phyloP scores from a whole-genome alignment of 2,329 filamentous ascomycete genomes.

The Fusarium metavorans region DNA sequence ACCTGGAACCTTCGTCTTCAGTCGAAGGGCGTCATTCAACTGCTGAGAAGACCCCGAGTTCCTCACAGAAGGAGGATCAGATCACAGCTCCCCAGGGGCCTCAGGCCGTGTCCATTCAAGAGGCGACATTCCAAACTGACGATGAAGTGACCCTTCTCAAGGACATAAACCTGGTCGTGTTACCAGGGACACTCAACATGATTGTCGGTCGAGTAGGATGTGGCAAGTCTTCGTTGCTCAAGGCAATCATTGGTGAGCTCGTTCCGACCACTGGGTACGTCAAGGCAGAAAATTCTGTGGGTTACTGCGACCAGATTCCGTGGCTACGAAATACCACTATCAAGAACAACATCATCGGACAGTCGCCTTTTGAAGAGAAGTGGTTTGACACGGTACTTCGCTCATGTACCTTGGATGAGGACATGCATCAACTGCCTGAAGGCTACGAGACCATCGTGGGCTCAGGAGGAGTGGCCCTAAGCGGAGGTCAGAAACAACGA shows the following conservation, averaged over 20 bases:
- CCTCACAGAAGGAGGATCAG: not conserved
- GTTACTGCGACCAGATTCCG: slow-evolving; percentile 58
- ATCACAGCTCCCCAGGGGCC: not conserved
- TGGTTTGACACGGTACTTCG: slow-evolving; percentile 48
- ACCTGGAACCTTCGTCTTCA: not conserved
- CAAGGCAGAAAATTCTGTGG: slow-evolving; percentile 44
- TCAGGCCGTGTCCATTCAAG: not conserved
- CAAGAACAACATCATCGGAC: slow-evolving; percentile 54
- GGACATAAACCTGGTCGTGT: slow-evolving; percentile 40
- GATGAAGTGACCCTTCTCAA: slow-evolving; percentile 38
- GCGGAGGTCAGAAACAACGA: slow-evolving; percentile 59
- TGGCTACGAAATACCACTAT: slow-evolving; percentile 58
- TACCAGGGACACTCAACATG: slow-evolving; percentile 46
- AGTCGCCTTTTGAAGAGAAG: slow-evolving; percentile 40
- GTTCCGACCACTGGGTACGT: slow-evolving; percentile 42
- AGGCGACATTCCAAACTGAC: slow-evolving; percentile 29
- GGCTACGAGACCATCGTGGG: slow-evolving; percentile 54
- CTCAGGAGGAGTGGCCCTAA: slow-evolving; percentile 55
- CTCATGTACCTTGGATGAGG: slow-evolving; percentile 51
- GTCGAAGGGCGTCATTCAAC: not conserved
- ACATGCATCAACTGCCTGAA: slow-evolving; percentile 48
- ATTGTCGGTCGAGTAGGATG: slow-evolving; percentile 57
- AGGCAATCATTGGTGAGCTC: slow-evolving; percentile 54
- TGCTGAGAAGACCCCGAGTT: not conserved
- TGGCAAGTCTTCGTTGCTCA: slow-evolving; percentile 57